Evolutionary conservation across 1,284 basidiomycete genomes (phyloP).

Genomic region (Termitomyces sp.): DNA sequence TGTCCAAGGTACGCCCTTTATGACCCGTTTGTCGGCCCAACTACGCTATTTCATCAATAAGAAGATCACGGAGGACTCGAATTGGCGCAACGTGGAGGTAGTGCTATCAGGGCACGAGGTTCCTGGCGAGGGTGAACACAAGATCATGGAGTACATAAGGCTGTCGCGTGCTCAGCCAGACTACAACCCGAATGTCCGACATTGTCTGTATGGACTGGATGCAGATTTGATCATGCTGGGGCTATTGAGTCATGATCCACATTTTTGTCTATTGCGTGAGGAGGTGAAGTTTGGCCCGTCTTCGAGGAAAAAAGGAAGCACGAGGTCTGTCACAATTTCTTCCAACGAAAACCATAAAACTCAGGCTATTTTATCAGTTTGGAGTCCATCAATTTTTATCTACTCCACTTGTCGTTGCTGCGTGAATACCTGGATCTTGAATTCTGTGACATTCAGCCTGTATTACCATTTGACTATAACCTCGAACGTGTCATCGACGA

Average conservation of each 20-base stretch:
- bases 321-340: slow-evolving; percentile 45
- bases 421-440: slow-evolving; percentile 97
- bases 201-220: slow-evolving; percentile 97
- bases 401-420: slow-evolving; percentile 91
- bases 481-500: slow-evolving; percentile 96
- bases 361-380: slow-evolving; percentile 42
- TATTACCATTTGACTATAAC: slow-evolving; percentile 47
- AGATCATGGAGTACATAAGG: slow-evolving; percentile 99
- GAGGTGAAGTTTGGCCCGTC: slow-evolving; percentile 96
- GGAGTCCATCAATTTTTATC: slow-evolving; percentile 89
- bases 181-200: slow-evolving; percentile 90
- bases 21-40: slow-evolving; percentile 87
- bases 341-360: neutral
- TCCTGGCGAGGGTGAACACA: slow-evolving; percentile 99
- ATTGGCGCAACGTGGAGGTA: slow-evolving; percentile 90
- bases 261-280: slow-evolving; percentile 96
- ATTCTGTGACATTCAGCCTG: slow-evolving; percentile 64
- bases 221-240: slow-evolving; percentile 99
- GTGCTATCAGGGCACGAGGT: slow-evolving; percentile 98
- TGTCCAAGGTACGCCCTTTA: slow-evolving; percentile 82
- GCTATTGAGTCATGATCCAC: slow-evolving; percentile 94
- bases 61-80: slow-evolving; percentile 92
- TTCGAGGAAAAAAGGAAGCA: slow-evolving; percentile 64
- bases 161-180: slow-evolving; percentile 90
- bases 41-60: slow-evolving; percentile 96